Percentiles rank a stretch among this genome's conserved stretches.
Evolutionary conservation across 2,329 filamentous ascomycete genomes (phyloP).

Genomic region (Saccharata proteae): DNA sequence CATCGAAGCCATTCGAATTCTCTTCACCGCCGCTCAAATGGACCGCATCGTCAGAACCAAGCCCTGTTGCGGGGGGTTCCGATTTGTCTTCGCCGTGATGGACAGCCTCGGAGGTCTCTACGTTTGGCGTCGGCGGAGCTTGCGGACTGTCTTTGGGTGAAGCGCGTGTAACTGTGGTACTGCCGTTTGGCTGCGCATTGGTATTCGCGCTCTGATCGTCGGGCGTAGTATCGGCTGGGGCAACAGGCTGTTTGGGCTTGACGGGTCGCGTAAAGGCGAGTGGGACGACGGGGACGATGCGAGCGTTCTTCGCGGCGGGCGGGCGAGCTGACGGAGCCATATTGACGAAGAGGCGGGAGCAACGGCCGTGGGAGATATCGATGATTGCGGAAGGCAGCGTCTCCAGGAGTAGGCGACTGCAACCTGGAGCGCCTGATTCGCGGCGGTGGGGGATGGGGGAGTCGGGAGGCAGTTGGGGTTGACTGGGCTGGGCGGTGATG

Average conservation of each 20-base stretch:
- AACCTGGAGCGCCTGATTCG: conserved; percentile 26
- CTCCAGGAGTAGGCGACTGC: conserved; percentile 32
- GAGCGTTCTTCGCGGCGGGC: conserved; percentile 13
- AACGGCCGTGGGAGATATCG: conserved; percentile 3
- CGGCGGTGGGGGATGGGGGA: conserved; percentile 8
- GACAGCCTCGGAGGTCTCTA: background rate
- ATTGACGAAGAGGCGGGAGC: conserved; percentile 9
- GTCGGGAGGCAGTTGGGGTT: background rate
- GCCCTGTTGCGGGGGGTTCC: background rate
- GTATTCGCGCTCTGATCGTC: background rate
- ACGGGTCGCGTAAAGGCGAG: conserved; percentile 19
- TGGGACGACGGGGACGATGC: conserved; percentile 27
- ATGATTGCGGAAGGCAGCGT: conserved; percentile 15
- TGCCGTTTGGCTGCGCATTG: background rate
- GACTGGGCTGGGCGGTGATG: conserved; percentile 2
- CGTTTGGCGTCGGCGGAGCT: background rate
- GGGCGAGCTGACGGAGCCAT: conserved; percentile 20
- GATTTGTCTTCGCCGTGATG: background rate
- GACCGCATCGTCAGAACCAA: conserved; percentile 1
- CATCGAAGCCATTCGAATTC: no score
- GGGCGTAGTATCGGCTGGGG: background rate
- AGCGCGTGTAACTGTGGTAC: background rate
- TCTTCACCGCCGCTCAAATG: background rate
- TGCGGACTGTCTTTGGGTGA: background rate
- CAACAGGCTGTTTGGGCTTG: conserved; percentile 4